phyloP scores from a whole-genome alignment of 495 filamentous ascomycete genomes.

The Penicillium robsamsonii region DNA sequence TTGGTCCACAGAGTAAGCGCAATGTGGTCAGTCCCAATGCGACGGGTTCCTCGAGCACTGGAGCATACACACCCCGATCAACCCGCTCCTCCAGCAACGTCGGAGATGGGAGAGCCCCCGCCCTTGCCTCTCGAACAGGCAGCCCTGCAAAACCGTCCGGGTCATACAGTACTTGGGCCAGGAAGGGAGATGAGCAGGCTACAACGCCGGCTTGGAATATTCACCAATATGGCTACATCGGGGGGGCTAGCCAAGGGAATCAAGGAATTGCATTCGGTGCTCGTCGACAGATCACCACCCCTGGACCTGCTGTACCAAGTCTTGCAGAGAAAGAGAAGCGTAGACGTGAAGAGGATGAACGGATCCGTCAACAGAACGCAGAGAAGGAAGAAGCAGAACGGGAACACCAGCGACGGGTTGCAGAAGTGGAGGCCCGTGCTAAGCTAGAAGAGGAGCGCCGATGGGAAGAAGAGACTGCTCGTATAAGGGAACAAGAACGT shows the following conservation, averaged over 20 bases:
- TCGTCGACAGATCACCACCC: slow-evolving; percentile 85
- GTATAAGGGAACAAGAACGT: slow-evolving; percentile 66
- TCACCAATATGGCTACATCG: slow-evolving; percentile 98
- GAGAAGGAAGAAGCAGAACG: slow-evolving; percentile 63
- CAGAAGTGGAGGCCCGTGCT: slow-evolving; percentile 65
- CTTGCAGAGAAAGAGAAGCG: slow-evolving; percentile 64
- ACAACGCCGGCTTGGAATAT: slow-evolving; percentile 98
- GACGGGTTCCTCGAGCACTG: slow-evolving; percentile 57
- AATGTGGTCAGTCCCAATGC: slow-evolving; percentile 64
- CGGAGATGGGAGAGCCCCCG: slow-evolving; percentile 58
- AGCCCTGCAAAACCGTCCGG: slow-evolving; percentile 63
- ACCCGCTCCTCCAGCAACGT: slow-evolving; percentile 64
- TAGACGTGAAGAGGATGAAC: slow-evolving; percentile 61
- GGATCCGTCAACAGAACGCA: slow-evolving; percentile 49
- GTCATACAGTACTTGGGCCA: slow-evolving; percentile 86
- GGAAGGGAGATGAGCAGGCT: slow-evolving; percentile 69
- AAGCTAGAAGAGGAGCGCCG: slow-evolving; percentile 67
- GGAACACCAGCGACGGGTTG: slow-evolving; percentile 58
- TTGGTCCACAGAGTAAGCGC: slow-evolving; percentile 62
- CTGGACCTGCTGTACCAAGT: slow-evolving; percentile 74
- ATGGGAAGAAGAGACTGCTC: slow-evolving; percentile 77
- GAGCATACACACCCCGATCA: slow-evolving; percentile 35
- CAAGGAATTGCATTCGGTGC: slow-evolving; percentile 90
- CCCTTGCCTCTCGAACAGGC: slow-evolving; percentile 48
- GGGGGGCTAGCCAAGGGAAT: slow-evolving; percentile 93